Evolutionary conservation across 371 early-diverging fungal species (phyloP).

Genomic region (Catenaria anguillulae): DNA sequence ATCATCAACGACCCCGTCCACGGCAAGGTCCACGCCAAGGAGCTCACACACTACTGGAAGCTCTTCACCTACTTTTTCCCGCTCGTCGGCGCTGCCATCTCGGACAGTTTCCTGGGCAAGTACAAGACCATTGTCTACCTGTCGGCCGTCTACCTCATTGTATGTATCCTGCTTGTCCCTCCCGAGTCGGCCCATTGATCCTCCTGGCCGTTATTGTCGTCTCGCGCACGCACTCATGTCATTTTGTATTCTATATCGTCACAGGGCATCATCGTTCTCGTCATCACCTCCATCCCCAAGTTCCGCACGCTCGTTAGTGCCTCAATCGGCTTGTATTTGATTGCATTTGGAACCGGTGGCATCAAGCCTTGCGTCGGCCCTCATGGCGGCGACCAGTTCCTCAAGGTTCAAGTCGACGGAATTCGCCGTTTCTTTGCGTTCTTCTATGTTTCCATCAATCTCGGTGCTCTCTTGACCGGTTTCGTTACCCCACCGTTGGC

Average conservation of each 20-base stretch:
- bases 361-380: conserved; percentile 38
- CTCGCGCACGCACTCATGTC: too few relatives aligned
- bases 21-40: conserved; percentile 11
- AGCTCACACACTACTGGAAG: conserved; percentile 28
- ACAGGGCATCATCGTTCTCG: conserved; percentile 19
- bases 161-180: too few relatives aligned
- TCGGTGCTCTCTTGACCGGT: conserved; percentile 13
- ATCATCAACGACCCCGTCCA: neutral
- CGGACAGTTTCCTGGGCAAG: conserved; percentile 49
- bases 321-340: conserved; percentile 18
- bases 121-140: conserved; percentile 46
- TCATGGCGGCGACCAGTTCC: conserved; percentile 36
- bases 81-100: conserved; percentile 42
- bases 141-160: conserved; percentile 35
- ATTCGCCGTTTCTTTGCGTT: conserved; percentile 24
- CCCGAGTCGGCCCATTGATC: conserved; percentile 8
- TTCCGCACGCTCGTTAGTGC: conserved; percentile 13
- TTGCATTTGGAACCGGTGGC: conserved; percentile 45
- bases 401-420: neutral
- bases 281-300: conserved; percentile 17
- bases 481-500: conserved; percentile 4
- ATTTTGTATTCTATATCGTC: conserved; percentile 12
- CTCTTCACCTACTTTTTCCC: conserved; percentile 46
- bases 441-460: conserved; percentile 35
- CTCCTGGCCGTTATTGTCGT: conserved; percentile 6